phyloP scores from a whole-genome alignment of 805 yeast genomes.

The Candida xiaguanensis region DNA sequence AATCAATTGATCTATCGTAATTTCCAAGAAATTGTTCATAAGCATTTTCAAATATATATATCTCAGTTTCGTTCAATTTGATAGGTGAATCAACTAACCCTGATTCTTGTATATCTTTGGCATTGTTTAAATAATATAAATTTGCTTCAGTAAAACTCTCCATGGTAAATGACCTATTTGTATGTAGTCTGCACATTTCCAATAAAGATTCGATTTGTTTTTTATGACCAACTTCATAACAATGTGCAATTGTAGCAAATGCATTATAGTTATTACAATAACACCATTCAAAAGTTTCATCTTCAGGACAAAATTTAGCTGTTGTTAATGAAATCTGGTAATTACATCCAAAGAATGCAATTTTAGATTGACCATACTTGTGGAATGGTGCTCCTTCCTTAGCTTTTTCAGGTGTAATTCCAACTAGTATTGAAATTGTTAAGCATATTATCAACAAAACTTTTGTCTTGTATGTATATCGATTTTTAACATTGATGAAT shows the following conservation, averaged over 20 bases:
- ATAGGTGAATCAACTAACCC: constrained; percentile 18
- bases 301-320: constrained; percentile 20
- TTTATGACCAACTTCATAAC: constrained; percentile 25
- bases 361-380: constrained; percentile 23
- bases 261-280: constrained; percentile 28
- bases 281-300: constrained; percentile 14
- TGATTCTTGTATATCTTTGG: constrained; percentile 13
- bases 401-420: constrained; percentile 25
- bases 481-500: constrained; percentile 3
- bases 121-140: constrained; percentile 13
- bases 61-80: constrained; percentile 19
- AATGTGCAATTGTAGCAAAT: constrained; percentile 35
- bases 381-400: constrained; percentile 28
- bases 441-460: constrained; percentile 9
- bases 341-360: constrained; percentile 30
- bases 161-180: constrained; percentile 18
- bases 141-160: constrained; percentile 20
- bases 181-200: constrained; percentile 20
- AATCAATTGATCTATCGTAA: constrained; percentile 40
- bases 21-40: constrained; percentile 39
- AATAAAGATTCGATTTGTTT: constrained; percentile 21
- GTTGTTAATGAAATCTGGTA: constrained; percentile 17
- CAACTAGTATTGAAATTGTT: constrained; percentile 12
- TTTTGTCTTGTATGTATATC: constrained; percentile 4
- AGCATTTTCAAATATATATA: constrained; percentile 18